Conservation (phyloP, 352 stramenopile species). For the Globisporangium mamillatum region DNA sequence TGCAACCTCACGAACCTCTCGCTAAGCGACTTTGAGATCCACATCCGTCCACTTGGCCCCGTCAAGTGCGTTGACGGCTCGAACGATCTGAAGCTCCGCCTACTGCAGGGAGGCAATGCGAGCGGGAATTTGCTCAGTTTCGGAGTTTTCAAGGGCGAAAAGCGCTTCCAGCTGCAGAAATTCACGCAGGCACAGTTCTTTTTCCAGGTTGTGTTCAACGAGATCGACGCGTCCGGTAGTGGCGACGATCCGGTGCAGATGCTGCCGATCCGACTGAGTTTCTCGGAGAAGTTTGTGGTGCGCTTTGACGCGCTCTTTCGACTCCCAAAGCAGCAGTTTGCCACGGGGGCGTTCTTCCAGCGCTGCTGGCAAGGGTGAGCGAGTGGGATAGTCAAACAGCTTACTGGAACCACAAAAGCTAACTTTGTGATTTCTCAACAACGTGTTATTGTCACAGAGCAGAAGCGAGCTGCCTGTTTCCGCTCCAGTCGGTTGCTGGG, state of each 20-base stretch:
- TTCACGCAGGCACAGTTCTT: constrained; percentile 53
- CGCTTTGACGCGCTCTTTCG: constrained; percentile 53
- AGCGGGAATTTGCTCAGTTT: constrained; percentile 48
- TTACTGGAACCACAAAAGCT: neutral
- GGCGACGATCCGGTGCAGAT: constrained; percentile 22
- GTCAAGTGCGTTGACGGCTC: constrained; percentile 50
- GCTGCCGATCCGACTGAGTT: constrained; percentile 21
- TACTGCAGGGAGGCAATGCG: constrained; percentile 36
- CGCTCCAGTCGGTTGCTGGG: constrained; percentile 6
- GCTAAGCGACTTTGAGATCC: constrained; percentile 65
- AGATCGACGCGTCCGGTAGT: constrained; percentile 18
- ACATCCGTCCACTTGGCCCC: constrained; percentile 41
- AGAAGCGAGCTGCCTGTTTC: constrained; percentile 14
- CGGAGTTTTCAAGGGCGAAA: constrained; percentile 59
- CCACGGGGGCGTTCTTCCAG: constrained; percentile 42
- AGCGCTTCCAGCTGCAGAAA: constrained; percentile 61
- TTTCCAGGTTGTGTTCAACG: constrained; percentile 61
- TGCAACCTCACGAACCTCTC: constrained; percentile 69
- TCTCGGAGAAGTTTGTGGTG: constrained; percentile 43
- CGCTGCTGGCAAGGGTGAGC: constrained; percentile 50
- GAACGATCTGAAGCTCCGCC: constrained; percentile 58
- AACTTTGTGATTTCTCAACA: constrained; percentile 11
- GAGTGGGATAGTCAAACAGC: neutral
- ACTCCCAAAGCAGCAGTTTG: constrained; percentile 26
- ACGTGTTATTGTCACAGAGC: constrained; percentile 3